phyloP scores from a whole-genome alignment of 148 eudicot genomes.

The Silene uniflora region DNA sequence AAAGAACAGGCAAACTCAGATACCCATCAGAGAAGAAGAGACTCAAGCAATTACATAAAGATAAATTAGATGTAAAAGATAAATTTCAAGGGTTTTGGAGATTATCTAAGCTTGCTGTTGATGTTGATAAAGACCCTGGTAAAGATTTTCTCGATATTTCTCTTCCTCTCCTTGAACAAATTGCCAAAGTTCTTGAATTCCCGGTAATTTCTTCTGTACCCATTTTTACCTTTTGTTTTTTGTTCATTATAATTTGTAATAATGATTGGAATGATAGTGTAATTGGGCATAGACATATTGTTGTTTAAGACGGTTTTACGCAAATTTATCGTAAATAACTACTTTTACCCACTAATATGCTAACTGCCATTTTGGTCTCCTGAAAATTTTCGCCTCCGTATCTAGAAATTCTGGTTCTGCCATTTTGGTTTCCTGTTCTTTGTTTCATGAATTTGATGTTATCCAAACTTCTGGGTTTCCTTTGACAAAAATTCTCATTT shows the following conservation, averaged over 20 bases:
- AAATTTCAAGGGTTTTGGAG: conserved; percentile 81
- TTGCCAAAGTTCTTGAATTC: conserved; percentile 91
- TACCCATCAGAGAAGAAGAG: conserved; percentile 95
- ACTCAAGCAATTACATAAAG: conserved; percentile 36
- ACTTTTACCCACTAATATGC: too few relatives aligned
- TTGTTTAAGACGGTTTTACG: too few relatives aligned
- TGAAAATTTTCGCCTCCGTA: too few relatives aligned
- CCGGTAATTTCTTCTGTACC: conserved; percentile 44
- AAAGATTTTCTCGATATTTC: conserved; percentile 81
- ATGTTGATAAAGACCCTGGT: conserved; percentile 69
- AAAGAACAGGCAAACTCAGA: conserved; percentile 66
- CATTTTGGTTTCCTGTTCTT: too few relatives aligned
- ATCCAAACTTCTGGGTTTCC: not conserved
- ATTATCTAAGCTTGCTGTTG: conserved; percentile 57
- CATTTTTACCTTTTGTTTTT: not conserved
- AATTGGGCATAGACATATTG: not conserved
- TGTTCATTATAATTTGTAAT: not conserved
- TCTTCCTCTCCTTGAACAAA: conserved; percentile 57
- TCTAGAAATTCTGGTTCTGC: too few relatives aligned
- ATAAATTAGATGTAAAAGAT: conserved; percentile 34
- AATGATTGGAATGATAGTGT: not conserved
- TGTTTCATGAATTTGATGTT: not conserved
- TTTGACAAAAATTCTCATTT: too few relatives aligned
- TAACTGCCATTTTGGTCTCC: too few relatives aligned
- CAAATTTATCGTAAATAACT: too few relatives aligned